Evolutionary conservation across 148 eudicot species (phyloP).

Genomic region (Oxyria digyna): DNA sequence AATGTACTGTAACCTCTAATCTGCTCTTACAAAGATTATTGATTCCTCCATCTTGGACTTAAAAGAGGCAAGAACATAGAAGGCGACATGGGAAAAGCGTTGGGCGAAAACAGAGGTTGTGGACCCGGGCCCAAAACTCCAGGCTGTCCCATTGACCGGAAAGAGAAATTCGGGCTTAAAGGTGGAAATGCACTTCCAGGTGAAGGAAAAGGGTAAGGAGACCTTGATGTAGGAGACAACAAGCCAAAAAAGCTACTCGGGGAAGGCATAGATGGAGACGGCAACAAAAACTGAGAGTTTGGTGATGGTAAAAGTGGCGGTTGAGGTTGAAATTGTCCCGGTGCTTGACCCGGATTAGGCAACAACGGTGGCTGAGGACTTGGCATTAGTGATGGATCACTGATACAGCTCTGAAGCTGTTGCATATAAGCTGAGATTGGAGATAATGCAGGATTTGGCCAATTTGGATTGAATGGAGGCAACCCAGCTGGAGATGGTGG

Average conservation of each 20-base stretch:
- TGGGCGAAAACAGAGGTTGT: conserved; percentile 50
- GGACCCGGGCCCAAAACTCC: conserved; percentile 65
- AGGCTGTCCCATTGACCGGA: conserved; percentile 27
- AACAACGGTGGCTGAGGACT: conserved; percentile 15
- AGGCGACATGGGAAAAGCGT: conserved; percentile 41
- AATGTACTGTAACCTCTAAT: background rate
- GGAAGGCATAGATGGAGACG: conserved; percentile 62
- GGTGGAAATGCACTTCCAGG: conserved; percentile 45
- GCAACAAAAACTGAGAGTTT: conserved; percentile 51
- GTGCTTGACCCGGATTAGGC: conserved; percentile 15
- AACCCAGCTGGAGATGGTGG: conserved; percentile 41
- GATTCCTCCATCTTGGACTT: conserved; percentile 59
- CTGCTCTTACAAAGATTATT: conserved; percentile 10
- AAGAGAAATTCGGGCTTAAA: conserved; percentile 43
- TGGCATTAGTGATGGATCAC: conserved; percentile 38
- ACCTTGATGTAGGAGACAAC: conserved; percentile 59
- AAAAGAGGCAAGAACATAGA: conserved; percentile 34
- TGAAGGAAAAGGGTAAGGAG: conserved; percentile 75
- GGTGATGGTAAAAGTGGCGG: conserved; percentile 43
- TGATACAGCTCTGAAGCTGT: conserved; percentile 63
- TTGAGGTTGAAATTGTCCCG: conserved; percentile 19
- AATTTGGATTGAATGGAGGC: conserved; percentile 28
- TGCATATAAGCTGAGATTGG: conserved; percentile 85
- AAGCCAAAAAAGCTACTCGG: conserved; percentile 54
- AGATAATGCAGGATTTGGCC: conserved; percentile 58